Evolutionary conservation across 768 basidiomycete species (phyloP).

Genomic region (Mrakia gelida): DNA sequence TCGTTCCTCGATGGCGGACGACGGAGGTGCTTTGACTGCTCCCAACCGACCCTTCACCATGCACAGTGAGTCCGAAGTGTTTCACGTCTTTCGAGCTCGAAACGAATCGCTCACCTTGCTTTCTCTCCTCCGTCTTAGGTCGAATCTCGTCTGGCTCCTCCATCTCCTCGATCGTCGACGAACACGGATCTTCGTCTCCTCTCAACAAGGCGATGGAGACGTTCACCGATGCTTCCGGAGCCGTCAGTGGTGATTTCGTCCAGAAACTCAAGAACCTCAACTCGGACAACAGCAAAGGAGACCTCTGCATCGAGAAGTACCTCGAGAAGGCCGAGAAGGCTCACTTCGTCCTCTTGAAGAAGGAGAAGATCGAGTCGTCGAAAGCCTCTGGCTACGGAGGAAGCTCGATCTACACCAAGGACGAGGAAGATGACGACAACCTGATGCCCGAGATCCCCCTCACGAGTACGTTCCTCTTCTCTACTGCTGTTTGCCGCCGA

Average conservation of each 20-base stretch:
- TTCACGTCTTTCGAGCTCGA: no score
- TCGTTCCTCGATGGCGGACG: constrained; percentile 20
- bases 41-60: constrained; percentile 52
- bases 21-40: constrained; percentile 17
- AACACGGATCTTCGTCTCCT: constrained; percentile 76
- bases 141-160: constrained; percentile 70
- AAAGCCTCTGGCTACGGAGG: constrained; percentile 25
- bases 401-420: constrained; percentile 31
- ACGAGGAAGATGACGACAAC: constrained; percentile 29
- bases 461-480: neutral
- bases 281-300: constrained; percentile 82
- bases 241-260: constrained; percentile 82
- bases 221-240: constrained; percentile 79
- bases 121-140: constrained; percentile 58
- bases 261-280: constrained; percentile 72
- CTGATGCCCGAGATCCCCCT: constrained; percentile 31
- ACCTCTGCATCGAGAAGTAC: constrained; percentile 84
- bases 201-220: constrained; percentile 72
- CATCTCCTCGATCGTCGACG: constrained; percentile 87
- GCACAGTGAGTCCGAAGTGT: no score
- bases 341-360: constrained; percentile 38
- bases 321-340: constrained; percentile 10
- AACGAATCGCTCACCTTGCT: no score
- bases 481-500: no score
- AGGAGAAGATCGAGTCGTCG: constrained; percentile 56